A percentile compares a stretch with the other conserved stretches of the same genome.
Evolutionary conservation across 75 land plant genomes (phyloP).

Genomic region (Picea sitchensis): DNA sequence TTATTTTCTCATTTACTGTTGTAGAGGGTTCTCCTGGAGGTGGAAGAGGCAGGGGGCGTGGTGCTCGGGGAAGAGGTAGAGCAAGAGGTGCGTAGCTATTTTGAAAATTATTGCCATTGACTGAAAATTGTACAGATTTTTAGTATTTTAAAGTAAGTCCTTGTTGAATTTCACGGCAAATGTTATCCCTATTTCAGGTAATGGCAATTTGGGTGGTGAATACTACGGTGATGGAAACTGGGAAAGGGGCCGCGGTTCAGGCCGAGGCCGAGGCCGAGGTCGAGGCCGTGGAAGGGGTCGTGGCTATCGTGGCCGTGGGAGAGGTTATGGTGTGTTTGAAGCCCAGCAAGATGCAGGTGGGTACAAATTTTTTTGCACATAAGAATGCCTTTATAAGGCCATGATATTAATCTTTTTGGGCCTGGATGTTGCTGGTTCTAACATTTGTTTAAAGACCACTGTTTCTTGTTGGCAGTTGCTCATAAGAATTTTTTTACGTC

Average conservation of each 20-base stretch:
- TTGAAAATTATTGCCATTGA: background rate
- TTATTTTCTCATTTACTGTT: constrained; percentile 4
- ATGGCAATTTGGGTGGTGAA: constrained; percentile 33
- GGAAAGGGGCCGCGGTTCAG: constrained; percentile 36
- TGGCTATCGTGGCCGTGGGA: constrained; percentile 49
- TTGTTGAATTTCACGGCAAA: background rate
- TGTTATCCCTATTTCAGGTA: constrained; percentile 16
- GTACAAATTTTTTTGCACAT: constrained; percentile 23
- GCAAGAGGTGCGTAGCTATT: constrained; percentile 26
- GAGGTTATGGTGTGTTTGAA: constrained; percentile 27
- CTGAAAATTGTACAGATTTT: background rate
- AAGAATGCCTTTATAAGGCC: constrained; percentile 23
- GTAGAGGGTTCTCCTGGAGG: constrained; percentile 55
- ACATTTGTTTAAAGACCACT: background rate
- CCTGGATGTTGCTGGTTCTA: background rate
- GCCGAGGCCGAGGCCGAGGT: constrained; percentile 35
- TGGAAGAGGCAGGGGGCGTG: constrained; percentile 37
- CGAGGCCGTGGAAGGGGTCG: constrained; percentile 44
- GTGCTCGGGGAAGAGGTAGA: constrained; percentile 48
- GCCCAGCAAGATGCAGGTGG: constrained; percentile 31
- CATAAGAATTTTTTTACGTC: too few relatives aligned
- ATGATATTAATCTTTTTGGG: constrained; percentile 17
- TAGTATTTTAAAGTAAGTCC: background rate
- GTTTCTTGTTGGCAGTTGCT: background rate
- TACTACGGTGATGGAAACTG: constrained; percentile 41